Base-by-base conservation (phyloP, 306 rosid species). In the Gillenia trifoliata region DNA sequence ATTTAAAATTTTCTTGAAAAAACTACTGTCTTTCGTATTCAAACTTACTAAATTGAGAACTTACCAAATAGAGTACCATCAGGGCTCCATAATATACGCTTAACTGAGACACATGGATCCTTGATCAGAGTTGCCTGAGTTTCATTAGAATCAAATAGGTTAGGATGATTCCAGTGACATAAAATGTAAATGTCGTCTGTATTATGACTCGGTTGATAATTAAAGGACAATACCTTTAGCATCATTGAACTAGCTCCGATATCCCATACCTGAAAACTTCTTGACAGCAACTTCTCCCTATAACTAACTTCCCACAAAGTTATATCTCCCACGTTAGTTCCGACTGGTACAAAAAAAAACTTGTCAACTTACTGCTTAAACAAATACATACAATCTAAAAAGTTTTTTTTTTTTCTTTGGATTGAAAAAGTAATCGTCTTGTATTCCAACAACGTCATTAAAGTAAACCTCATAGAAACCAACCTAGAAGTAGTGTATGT, bases 251-350 rank as follows among this genome's bases (percentile, higher is more conserved):
- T 85, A 17, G 90, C 88, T 78, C 85, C 72, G 31, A 87, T 90
- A 71, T 89, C 89, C 96, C 96, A 90, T 49, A 90, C 91, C 83
- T 91, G 90, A 86, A 91, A 91, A 59, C 76, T 90, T 75, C 76
- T 87, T 28, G 79, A 86, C 68, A 88, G 88, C 80, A 94, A 76
- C 20, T 87, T 86, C 78, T 94, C 97, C 77, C 83, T 82, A 56
- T 96, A 79, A 70, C 95, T 89, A 70, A 89, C 96, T 85, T 94
- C 98, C 98, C 98, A 94, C 86, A 94, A 83, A 57, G 87, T 85
- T 69, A 91, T 87, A 73, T 91, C 97, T 65, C 98, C 98, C 60
- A 82, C 86, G 82, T 78, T 86, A 74, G 94, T 90, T 63, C 98
- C 98, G 75, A 94, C 98, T 91, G 86, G 61, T 38, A 23, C 36